Percentiles rank a stretch among this genome's conserved stretches.
These are phyloP conservation scores for Colletotrichum viniferum DNA, from an alignment of 2,329 filamentous ascomycete genomes.

Conservation along the genomic window DNA sequence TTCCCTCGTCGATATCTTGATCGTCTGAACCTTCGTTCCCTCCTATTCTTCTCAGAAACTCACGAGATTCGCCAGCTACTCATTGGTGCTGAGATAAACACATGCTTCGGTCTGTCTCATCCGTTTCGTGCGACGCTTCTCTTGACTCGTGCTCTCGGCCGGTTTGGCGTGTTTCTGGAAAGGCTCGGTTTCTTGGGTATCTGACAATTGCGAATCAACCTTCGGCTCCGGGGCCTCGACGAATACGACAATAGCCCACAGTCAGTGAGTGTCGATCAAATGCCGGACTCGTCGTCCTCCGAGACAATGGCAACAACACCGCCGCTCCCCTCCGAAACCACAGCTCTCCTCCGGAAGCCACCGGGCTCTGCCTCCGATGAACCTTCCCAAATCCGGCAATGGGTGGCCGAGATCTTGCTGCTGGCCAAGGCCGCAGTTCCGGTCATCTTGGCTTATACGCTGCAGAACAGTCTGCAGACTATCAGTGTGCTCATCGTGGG, in stretches of 20 bases:
- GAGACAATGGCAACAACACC: not conserved
- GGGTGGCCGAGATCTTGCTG: slow-evolving; percentile 64
- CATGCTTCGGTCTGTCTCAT: not conserved
- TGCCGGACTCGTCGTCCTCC: slow-evolving; percentile 3
- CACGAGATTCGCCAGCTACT: not conserved
- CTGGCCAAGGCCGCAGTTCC: slow-evolving; percentile 73
- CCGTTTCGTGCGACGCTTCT: not conserved
- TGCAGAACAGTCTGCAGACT: slow-evolving; percentile 87
- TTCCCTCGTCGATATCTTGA: not conserved
- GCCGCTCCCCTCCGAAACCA: slow-evolving; percentile 11
- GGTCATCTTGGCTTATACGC: slow-evolving; percentile 81
- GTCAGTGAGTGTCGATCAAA: not conserved
- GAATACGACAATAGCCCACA: not conserved
- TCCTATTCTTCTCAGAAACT: not conserved
- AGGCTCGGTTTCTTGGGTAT: not conserved
- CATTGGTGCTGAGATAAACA: not conserved
- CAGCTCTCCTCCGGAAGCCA: slow-evolving; percentile 20
- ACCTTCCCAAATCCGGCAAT: slow-evolving; percentile 2
- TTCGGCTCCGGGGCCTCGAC: not conserved
- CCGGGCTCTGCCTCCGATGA: slow-evolving; percentile 1
- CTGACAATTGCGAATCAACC: not conserved
- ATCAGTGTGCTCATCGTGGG: slow-evolving; percentile 82
- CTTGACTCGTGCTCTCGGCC: slow-evolving; percentile 1
- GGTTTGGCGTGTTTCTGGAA: not conserved
- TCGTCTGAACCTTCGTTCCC: slow-evolving; percentile 11